These are phyloP conservation scores for Coniochaeta sp. DNA, from an alignment of 2,329 filamentous ascomycete species.

Conservation along the genomic window DNA sequence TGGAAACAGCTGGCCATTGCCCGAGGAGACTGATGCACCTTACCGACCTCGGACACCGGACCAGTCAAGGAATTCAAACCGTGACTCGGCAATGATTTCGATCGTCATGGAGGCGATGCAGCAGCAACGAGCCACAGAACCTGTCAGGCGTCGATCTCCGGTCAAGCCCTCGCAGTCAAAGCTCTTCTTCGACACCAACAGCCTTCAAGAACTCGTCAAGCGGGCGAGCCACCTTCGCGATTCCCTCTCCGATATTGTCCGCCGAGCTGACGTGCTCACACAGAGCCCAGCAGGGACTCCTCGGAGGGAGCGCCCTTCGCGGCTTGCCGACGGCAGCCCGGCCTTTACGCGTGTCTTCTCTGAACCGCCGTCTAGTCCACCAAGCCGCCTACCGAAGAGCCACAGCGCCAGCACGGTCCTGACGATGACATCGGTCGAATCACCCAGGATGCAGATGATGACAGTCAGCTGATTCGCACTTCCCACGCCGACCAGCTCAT, in stretches of 20 bases:
- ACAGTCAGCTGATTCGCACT: slow-evolving; percentile 43
- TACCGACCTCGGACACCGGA: slow-evolving; percentile 34
- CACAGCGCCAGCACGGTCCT: slow-evolving; percentile 48
- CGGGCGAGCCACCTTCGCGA: slow-evolving; percentile 54
- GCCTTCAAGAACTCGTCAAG: slow-evolving; percentile 59
- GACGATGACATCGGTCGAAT: slow-evolving; percentile 41
- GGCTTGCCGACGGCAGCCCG: slow-evolving; percentile 49
- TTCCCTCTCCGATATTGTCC: slow-evolving; percentile 51
- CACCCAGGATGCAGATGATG: slow-evolving; percentile 59
- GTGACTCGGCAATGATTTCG: slow-evolving; percentile 43
- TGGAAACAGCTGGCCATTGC: slow-evolving; percentile 40
- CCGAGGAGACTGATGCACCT: slow-evolving; percentile 27
- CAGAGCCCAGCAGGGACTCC: slow-evolving; percentile 48
- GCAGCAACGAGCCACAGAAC: slow-evolving; percentile 38
- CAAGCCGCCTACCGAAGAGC: slow-evolving; percentile 42
- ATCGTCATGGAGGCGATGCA: slow-evolving; percentile 61
- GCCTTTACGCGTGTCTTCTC: slow-evolving; percentile 62
- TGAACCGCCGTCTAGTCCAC: slow-evolving; percentile 50
- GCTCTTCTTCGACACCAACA: slow-evolving; percentile 63
- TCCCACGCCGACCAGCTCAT: background rate
- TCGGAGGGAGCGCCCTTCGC: slow-evolving; percentile 34
- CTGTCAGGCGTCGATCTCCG: slow-evolving; percentile 22
- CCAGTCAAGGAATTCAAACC: slow-evolving; percentile 17
- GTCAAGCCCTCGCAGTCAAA: slow-evolving; percentile 36
- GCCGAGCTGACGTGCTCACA: slow-evolving; percentile 50